phyloP scores from a whole-genome alignment of 805 yeast species.

The Clavispora phyllophila region DNA sequence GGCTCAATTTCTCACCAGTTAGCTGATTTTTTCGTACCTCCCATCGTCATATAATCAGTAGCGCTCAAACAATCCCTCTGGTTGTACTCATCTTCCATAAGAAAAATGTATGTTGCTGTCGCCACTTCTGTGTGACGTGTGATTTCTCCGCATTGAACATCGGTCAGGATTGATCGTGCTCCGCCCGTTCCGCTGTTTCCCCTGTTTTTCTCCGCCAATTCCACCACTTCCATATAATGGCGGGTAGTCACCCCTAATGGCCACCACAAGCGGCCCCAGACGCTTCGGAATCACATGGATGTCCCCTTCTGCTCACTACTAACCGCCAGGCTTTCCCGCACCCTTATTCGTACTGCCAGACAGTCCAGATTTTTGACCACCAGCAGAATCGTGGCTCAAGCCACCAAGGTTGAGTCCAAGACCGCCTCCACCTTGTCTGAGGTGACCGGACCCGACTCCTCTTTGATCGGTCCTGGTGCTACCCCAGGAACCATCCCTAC shows the following conservation, averaged over 20 bases:
- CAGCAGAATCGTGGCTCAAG: conserved; percentile 23
- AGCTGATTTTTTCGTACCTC: conserved; percentile 13
- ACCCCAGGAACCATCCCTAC: conserved; percentile 81
- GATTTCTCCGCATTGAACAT: too few relatives aligned
- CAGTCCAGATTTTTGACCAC: conserved; percentile 32
- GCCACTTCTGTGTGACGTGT: not conserved
- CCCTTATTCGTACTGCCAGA: conserved; percentile 31
- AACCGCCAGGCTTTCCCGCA: conserved; percentile 32
- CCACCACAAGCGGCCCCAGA: too few relatives aligned
- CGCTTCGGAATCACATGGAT: too few relatives aligned
- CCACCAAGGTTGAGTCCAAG: conserved; percentile 38
- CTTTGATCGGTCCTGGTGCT: conserved; percentile 91
- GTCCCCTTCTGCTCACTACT: not conserved
- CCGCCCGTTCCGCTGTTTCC: too few relatives aligned
- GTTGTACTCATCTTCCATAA: not conserved
- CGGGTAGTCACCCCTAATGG: too few relatives aligned
- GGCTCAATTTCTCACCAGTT: conserved; percentile 7
- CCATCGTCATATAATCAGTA: conserved; percentile 6
- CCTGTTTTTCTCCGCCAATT: too few relatives aligned
- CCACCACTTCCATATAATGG: too few relatives aligned
- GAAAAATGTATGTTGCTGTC: conserved; percentile 9
- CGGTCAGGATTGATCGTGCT: too few relatives aligned
- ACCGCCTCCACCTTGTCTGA: conserved; percentile 69
- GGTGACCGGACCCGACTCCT: conserved; percentile 65
- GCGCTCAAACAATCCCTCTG: not conserved